These are phyloP conservation scores for Yarrowia keelungensis DNA, from an alignment of 805 yeast genomes.

Conservation along the genomic window DNA sequence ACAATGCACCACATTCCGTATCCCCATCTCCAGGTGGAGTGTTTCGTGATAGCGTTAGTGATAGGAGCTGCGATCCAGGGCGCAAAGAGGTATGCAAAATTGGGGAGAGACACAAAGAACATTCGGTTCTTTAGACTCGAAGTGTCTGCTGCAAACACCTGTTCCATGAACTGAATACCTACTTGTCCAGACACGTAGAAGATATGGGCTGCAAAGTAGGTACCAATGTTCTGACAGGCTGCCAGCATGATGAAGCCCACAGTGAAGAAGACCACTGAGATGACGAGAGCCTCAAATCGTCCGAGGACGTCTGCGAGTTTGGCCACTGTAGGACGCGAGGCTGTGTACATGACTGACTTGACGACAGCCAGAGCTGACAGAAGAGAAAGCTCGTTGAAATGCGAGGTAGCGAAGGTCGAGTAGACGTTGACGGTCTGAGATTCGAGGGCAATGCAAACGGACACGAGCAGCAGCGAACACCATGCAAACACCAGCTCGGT, in stretches of 20 bases:
- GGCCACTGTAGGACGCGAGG: slow-evolving; percentile 53
- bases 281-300: slow-evolving; percentile 51
- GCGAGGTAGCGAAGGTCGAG: slow-evolving; percentile 53
- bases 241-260: slow-evolving; percentile 52
- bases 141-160: slow-evolving; percentile 50
- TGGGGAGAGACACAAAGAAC: slow-evolving; percentile 48
- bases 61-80: slow-evolving; percentile 52
- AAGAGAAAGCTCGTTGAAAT: slow-evolving; percentile 53
- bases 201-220: slow-evolving; percentile 52
- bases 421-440: slow-evolving; percentile 20
- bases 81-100: slow-evolving; percentile 45
- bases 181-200: slow-evolving; percentile 52
- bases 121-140: slow-evolving; percentile 54
- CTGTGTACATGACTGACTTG: slow-evolving; percentile 52
- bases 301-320: slow-evolving; percentile 55
- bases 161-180: slow-evolving; percentile 51
- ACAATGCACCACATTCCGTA: slow-evolving; percentile 58
- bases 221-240: slow-evolving; percentile 50
- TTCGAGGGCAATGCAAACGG: slow-evolving; percentile 30
- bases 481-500: slow-evolving; percentile 22
- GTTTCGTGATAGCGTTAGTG: slow-evolving; percentile 47
- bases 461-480: slow-evolving; percentile 22
- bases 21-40: slow-evolving; percentile 44
- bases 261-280: slow-evolving; percentile 49
- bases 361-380: slow-evolving; percentile 53